Evolutionary conservation across 202 grass and related monocot species (phyloP).

Genomic region (Setaria italica): DNA sequence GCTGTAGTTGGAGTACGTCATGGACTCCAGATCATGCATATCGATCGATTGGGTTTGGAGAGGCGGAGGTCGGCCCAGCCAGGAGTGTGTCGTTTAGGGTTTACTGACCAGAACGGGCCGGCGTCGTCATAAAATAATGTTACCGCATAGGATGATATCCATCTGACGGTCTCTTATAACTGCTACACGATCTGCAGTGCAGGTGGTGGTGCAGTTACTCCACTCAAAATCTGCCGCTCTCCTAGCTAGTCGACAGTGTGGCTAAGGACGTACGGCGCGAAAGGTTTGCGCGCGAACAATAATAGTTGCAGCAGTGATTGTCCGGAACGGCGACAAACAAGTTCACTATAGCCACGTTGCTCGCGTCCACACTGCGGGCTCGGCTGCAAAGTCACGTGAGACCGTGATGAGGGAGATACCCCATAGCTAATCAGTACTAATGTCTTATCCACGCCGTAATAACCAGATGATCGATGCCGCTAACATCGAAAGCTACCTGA

Average conservation of each 20-base stretch:
- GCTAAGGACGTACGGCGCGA: neutral
- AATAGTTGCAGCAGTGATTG: neutral
- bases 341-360: neutral
- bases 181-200: neutral
- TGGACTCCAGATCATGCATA: neutral
- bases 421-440: neutral
- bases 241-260: neutral
- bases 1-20: neutral
- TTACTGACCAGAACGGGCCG: no score
- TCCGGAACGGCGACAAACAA: neutral
- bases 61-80: no score
- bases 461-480: no score
- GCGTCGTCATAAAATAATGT: neutral
- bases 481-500: no score
- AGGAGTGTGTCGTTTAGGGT: no score
- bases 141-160: neutral
- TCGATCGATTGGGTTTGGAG: no score
- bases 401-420: neutral
- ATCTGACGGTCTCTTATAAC: neutral
- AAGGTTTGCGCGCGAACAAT: neutral
- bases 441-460: no score
- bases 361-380: neutral
- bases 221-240: neutral
- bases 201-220: neutral
- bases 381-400: slow-evolving; percentile 10